Evolutionary conservation across 176 grass and related monocot species (phyloP), one percentile per base, ranked within the genome.

Genomic region (Puccinellia tenuiflora): DNA sequence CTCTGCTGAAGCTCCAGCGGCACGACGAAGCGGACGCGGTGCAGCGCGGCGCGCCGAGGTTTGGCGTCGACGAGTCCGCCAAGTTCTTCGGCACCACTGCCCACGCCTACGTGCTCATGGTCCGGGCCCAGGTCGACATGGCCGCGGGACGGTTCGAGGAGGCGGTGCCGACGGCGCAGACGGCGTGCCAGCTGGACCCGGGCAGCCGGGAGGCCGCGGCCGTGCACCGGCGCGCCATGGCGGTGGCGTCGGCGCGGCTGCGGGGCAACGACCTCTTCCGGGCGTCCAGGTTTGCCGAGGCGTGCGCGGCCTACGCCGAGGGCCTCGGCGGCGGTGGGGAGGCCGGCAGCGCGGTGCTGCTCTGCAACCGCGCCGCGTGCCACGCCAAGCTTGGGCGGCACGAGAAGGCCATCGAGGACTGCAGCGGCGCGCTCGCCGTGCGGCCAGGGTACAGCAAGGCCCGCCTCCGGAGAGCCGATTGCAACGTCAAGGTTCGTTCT

Each of bases 351-450:
- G 85, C 96, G 16, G 91, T 96, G 78, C 89, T 99, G 47, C 93
- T 99, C 38, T 96, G 91, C 87, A 99, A 99, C 69, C 91, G 97
- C 67, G 93, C 93, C 6, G 88, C 91, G 20, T 96, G 97, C 80
- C 86, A 91, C 76, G 89, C 88, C 1, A 96, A 82, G 90, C 93
- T 99, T 6, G 91, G 90, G 2, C 86, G 87, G 42, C 71, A 94
- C 78, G 87, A 99, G 75, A 99, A 92, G 73, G 97, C 97, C 35
- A 68, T 99, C 48, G 93, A 99, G 64, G 97, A 99, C 88, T 99
- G 91, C 75, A 88, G 80, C 78, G 78, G 30, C 30, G 97, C 93
- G 9, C 91, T 99, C 63, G 79, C 16, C 14, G 83, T 96, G 77
- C 85, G 97, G 7, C 93, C 97, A 8, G 81, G 83, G 2, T 99